Evolutionary conservation across 768 basidiomycete genomes (phyloP), one percentile per base, ranked within the genome.

Genomic region (Coprinopsis sp.): DNA sequence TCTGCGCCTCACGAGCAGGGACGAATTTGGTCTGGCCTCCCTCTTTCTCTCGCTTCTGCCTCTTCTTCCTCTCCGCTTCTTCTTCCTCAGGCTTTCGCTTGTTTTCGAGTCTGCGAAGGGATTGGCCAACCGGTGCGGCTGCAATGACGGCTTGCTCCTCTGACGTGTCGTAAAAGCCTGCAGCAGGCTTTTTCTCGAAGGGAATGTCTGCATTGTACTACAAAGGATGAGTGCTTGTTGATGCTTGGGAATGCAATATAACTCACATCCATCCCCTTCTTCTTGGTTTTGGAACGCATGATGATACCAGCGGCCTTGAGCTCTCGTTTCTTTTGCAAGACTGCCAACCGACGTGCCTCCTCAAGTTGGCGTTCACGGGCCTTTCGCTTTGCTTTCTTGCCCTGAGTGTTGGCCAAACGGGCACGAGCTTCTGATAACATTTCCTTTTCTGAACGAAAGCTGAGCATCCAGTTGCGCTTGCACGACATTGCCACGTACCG

Each of bases 391-490:
- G 96, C 96, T 66, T 99, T 99, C 67, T 99, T 99, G 28, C 96
- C 96, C 65, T 99, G 96, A 0, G 96, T 99, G 63, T 99, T 99
- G 40, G 96, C 96, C 28, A 99, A 76, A 69, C 96, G 85, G 5
- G 96, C 96, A 55, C 96, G 85, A 23, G 96, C 96, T 65, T 99
- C 96, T 1, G 96, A 98, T 58, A 99, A 70, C 96, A 99, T 98
- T 65, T 98, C 96, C 82, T 98, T 98, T 68, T 98, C 93, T 92
- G 56, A 22, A 53, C 37, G 23, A 16, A 16, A 29, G 54, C 24
- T 19, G 52, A 31, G 57, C 23, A 37, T 23, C 46, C 3, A n/a
- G 12, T 12, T 3, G 19, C 37, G 30, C 2, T 19, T 4, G 27
- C 14, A 27, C 40, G 3, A 42, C 25, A 18, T 34, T 22, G 41